Evolutionary conservation across 768 basidiomycete genomes (phyloP), one percentile per base, ranked within the genome.

Genomic region (Suillus spraguei): DNA sequence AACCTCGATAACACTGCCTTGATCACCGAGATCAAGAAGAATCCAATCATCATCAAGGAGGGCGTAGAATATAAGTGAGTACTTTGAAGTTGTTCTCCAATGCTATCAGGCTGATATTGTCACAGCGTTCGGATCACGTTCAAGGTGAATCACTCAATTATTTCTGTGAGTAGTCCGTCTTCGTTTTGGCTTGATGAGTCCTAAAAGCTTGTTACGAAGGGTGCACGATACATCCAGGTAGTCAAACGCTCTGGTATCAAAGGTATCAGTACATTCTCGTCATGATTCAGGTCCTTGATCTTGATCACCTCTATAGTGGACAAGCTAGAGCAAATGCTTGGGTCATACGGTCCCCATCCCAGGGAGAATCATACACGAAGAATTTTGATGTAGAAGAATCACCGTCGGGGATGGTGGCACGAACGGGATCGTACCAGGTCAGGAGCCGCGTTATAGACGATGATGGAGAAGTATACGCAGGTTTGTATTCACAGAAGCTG

Each of bases 291-390:
- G 10, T 50, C 58, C 44, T 62, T 53, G 42, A 28, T 63, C 58
- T 54, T 52, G 66, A 59, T 59, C 32, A 46, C 60, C 54, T 60
- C 42, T 50, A 50, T 62, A 95, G 95, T 97, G 70, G 97, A 97
- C 77, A 97, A 91, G 75, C 74, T 93, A 69, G 94, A 96, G 72
- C 85, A 91, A 69, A 98, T 99, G 97, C 84, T 98, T 24, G 97
- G 97, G 20, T 95, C 94, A 4, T 97, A 95, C 74, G 91, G 93
- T 3, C 92, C 94, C 20, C 79, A 82, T 62, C 80, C n/a, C 68
- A 80, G 2, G 86, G 83, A 39, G 81, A 88, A 32, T 72, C 91
- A 6, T 91, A 95, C 71, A 77, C 70, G 67, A 94, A 94, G 77
- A 84, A 89, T 69, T 93, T 95, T 75, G 89, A 88, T 5, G 76